Evolutionary conservation across 1,284 basidiomycete genomes (phyloP).

Genomic region (Irpex lacteus): DNA sequence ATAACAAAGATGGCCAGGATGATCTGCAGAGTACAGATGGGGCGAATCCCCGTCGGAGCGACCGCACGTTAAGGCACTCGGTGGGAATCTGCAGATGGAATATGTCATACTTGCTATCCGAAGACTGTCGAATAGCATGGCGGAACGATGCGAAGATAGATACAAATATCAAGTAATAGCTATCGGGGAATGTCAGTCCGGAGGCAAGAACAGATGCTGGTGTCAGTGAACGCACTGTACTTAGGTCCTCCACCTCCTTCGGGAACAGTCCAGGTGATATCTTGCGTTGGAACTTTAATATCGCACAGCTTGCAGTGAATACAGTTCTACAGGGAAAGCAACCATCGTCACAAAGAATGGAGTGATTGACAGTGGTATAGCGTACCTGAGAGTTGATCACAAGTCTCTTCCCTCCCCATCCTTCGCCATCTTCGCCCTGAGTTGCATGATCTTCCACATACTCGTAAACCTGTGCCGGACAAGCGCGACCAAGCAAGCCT

Average conservation of each 20-base stretch:
- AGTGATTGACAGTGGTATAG: slow-evolving; percentile 3
- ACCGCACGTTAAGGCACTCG: too few species aligned
- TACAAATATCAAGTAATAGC: background rate
- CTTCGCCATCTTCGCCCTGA: slow-evolving; percentile 40
- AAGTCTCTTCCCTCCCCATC: slow-evolving; percentile 81
- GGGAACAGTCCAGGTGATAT: slow-evolving; percentile 93
- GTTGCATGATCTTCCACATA: slow-evolving; percentile 76
- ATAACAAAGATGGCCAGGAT: too few species aligned
- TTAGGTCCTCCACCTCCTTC: slow-evolving; percentile 94
- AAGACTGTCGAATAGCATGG: background rate
- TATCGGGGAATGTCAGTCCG: background rate
- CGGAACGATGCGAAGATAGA: background rate
- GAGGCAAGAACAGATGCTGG: background rate
- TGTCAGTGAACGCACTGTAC: slow-evolving; percentile 62
- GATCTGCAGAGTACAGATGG: too few species aligned
- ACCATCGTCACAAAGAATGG: background rate
- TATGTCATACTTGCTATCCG: too few species aligned
- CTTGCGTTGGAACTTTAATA: slow-evolving; percentile 90
- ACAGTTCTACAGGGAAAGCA: slow-evolving; percentile 56
- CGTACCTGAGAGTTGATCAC: slow-evolving; percentile 93
- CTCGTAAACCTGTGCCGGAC: slow-evolving; percentile 97
- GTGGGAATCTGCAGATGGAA: too few species aligned
- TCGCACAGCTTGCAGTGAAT: slow-evolving; percentile 95
- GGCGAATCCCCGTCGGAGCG: too few species aligned
- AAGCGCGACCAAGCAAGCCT: slow-evolving; percentile 84